Conservation (phyloP, 2,329 filamentous ascomycete species). For the Penicillium sclerotigenum region DNA sequence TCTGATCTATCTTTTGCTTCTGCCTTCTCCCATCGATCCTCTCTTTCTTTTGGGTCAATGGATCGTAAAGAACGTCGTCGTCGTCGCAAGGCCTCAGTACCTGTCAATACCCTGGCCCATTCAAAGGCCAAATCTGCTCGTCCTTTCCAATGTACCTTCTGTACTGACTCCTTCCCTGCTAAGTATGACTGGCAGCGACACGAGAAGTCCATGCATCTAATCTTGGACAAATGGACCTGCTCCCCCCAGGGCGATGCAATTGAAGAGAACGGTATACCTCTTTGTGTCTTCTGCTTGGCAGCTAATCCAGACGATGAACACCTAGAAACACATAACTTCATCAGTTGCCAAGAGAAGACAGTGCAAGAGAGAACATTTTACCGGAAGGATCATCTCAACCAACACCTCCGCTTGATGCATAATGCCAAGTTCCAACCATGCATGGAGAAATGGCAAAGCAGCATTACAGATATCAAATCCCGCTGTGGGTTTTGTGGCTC, state of each 20-base stretch:
- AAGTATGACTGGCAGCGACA: constrained; percentile 61
- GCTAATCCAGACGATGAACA: constrained; percentile 55
- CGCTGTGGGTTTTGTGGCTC: constrained; percentile 45
- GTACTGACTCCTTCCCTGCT: constrained; percentile 54
- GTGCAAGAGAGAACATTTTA: constrained; percentile 60
- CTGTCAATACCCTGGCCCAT: constrained; percentile 40
- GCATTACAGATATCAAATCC: constrained; percentile 52
- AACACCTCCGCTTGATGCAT: constrained; percentile 61
- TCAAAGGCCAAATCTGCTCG: constrained; percentile 44
- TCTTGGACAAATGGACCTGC: constrained; percentile 59
- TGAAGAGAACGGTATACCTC: constrained; percentile 48
- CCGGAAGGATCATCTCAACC: constrained; percentile 60
- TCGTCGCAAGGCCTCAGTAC: constrained; percentile 48
- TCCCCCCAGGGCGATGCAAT: constrained; percentile 56
- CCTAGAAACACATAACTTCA: constrained; percentile 58
- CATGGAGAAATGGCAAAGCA: constrained; percentile 60
- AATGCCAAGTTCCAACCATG: constrained; percentile 52
- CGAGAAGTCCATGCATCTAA: constrained; percentile 57
- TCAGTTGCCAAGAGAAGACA: constrained; percentile 59
- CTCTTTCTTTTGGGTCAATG: constrained; percentile 56
- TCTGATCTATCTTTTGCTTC: constrained; percentile 56
- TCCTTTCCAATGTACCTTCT: constrained; percentile 59
- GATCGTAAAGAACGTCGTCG: constrained; percentile 59
- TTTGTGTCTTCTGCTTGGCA: constrained; percentile 59
- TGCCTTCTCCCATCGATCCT: constrained; percentile 55